Evolutionary conservation across 352 stramenopile species (phyloP).

Genomic region (Bremia lactucae): DNA sequence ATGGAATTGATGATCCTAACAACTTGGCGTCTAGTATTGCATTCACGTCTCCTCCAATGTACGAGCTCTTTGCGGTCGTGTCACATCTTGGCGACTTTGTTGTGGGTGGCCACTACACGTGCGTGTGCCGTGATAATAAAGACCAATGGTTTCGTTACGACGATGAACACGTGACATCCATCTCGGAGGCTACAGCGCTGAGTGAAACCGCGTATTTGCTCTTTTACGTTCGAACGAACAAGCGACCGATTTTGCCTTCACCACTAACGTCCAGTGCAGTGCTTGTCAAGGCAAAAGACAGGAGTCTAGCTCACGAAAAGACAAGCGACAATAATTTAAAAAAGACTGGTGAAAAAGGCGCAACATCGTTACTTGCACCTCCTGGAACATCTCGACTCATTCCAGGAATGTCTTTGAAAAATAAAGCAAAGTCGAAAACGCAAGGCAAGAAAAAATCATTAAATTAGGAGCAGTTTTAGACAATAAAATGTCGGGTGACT

Average conservation of each 20-base stretch:
- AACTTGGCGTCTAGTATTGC: conserved; percentile 8
- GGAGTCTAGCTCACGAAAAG: conserved; percentile 10
- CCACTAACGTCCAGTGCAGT: conserved; percentile 8
- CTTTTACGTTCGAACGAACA: conserved; percentile 68
- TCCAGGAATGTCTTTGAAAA: conserved; percentile 30
- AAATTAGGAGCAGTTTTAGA: no score
- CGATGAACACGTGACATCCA: conserved; percentile 70
- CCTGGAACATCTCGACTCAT: conserved; percentile 13
- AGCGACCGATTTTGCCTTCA: conserved; percentile 10
- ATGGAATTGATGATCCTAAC: conserved; percentile 16
- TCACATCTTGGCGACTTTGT: conserved; percentile 75
- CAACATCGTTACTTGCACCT: conserved; percentile 5
- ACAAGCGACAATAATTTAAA: conserved; percentile 12
- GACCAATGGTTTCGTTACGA: conserved; percentile 82
- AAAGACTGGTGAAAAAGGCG: conserved; percentile 7
- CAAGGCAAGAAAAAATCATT: conserved; percentile 26
- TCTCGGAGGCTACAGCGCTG: conserved; percentile 58
- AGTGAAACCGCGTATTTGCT: conserved; percentile 71
- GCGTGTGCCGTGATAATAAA: conserved; percentile 78
- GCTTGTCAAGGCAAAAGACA: conserved; percentile 13
- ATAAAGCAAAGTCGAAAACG: conserved; percentile 22
- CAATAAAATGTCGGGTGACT: no score
- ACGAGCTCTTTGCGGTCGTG: conserved; percentile 78
- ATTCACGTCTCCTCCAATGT: conserved; percentile 40
- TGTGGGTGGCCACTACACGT: conserved; percentile 76